Evolutionary conservation across 192 early-diverging fungal genomes (phyloP).

Genomic region (Coemansia nantahalensis): DNA sequence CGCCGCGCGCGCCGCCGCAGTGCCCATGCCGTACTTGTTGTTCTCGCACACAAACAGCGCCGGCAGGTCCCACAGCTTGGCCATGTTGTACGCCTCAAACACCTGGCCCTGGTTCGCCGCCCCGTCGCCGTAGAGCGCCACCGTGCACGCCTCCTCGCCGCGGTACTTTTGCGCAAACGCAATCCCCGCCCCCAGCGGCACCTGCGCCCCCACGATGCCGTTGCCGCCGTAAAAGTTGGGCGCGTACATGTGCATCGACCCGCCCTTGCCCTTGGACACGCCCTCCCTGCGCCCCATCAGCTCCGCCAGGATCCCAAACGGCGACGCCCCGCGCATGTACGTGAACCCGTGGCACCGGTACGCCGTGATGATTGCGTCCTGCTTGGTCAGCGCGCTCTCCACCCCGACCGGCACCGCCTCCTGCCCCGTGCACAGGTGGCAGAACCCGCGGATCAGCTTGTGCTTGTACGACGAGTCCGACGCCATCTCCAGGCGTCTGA

Average conservation of each 20-base stretch:
- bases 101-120: conserved; percentile 98
- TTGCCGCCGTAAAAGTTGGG: conserved; percentile 97
- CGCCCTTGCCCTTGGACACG: conserved; percentile 93
- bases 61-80: conserved; percentile 95
- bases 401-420: conserved; percentile 94
- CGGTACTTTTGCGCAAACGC: conserved; percentile 95
- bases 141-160: conserved; percentile 72
- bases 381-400: conserved; percentile 80
- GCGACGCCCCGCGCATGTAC: conserved; percentile 73
- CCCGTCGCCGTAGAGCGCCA: conserved; percentile 95
- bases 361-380: conserved; percentile 95
- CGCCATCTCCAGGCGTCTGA: conserved; percentile 91
- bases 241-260: conserved; percentile 99
- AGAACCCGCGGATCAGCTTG: conserved; percentile 97
- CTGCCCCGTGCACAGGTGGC: conserved; percentile 97
- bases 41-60: conserved; percentile 96
- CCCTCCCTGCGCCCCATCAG: conserved; percentile 82
- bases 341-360: conserved; percentile 99
- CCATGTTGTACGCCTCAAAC: conserved; percentile 99
- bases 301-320: conserved; percentile 68
- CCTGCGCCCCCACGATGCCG: conserved; percentile 98
- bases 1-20: conserved; percentile 82
- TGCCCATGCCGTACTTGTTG: conserved; percentile 99
- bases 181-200: conserved; percentile 78
- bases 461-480: conserved; percentile 94